Percentiles rank a stretch among this genome's conserved stretches.
phyloP scores from a whole-genome alignment of 305 asterid genomes.

The Nicotiana rustica region DNA sequence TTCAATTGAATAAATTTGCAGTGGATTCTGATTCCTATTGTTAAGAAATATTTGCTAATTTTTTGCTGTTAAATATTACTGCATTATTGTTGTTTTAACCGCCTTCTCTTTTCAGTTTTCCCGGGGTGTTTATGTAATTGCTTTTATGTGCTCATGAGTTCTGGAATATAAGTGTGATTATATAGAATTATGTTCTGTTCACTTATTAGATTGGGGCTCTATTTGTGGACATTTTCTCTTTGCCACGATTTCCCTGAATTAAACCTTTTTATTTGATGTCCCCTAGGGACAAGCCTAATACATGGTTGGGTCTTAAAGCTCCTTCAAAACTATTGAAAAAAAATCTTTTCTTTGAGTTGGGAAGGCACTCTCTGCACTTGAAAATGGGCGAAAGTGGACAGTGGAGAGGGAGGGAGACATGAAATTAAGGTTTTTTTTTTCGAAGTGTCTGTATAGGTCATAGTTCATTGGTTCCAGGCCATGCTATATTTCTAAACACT shows the following conservation, averaged over 20 bases:
- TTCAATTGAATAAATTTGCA: background rate
- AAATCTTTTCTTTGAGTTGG: constrained; percentile 1
- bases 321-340: background rate
- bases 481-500: background rate
- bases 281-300: background rate
- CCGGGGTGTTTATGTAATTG: background rate
- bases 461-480: background rate
- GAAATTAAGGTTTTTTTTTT: background rate
- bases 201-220: constrained; percentile 12
- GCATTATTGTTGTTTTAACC: constrained; percentile 19
- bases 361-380: background rate
- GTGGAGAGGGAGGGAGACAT: background rate
- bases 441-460: constrained; percentile 13
- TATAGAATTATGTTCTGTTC: constrained; percentile 3
- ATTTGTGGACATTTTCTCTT: constrained; percentile 10
- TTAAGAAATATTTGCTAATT: constrained; percentile 12
- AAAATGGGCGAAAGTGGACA: background rate
- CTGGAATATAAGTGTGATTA: constrained; percentile 28
- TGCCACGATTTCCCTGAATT: background rate
- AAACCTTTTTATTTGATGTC: constrained; percentile 1
- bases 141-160: constrained; percentile 17
- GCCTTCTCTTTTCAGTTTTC: background rate
- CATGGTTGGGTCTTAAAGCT: background rate
- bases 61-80: constrained; percentile 25
- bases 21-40: background rate